Evolutionary conservation across 768 basidiomycete species (phyloP).

Genomic region (Inosperma sp.): DNA sequence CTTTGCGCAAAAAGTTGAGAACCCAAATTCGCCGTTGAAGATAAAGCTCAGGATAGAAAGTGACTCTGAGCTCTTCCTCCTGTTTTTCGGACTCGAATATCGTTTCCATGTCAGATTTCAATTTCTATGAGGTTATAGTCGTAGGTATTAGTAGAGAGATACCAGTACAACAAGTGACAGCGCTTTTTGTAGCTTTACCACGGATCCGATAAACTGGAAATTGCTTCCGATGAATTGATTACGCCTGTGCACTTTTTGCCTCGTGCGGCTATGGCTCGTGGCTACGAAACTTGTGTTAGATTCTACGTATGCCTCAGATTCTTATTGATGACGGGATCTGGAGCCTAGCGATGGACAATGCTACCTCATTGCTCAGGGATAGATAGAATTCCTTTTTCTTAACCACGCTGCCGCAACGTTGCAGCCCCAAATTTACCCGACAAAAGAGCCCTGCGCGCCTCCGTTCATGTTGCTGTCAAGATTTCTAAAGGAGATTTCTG

Average conservation of each 20-base stretch:
- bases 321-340: not conserved
- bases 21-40: constrained; percentile 72
- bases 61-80: constrained; percentile 45
- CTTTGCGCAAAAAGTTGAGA: constrained; percentile 54
- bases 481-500: too few species aligned
- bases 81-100: constrained; percentile 13
- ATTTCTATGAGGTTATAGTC: not conserved
- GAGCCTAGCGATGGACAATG: not conserved
- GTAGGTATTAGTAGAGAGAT: too few species aligned
- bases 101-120: not conserved
- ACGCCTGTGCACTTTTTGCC: not conserved
- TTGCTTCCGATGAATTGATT: not conserved
- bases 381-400: not conserved
- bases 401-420: constrained; percentile 6
- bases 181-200: too few species aligned
- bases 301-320: not conserved
- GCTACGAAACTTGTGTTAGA: constrained; percentile 3
- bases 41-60: constrained; percentile 63
- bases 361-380: constrained; percentile 3
- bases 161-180: too few species aligned
- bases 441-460: too few species aligned
- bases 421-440: constrained; percentile 1
- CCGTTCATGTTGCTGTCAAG: too few species aligned
- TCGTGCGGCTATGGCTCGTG: not conserved
- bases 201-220: not conserved